Base-by-base conservation (phyloP, 202 grass and related monocot species). In the Eragrostis tef region DNA sequence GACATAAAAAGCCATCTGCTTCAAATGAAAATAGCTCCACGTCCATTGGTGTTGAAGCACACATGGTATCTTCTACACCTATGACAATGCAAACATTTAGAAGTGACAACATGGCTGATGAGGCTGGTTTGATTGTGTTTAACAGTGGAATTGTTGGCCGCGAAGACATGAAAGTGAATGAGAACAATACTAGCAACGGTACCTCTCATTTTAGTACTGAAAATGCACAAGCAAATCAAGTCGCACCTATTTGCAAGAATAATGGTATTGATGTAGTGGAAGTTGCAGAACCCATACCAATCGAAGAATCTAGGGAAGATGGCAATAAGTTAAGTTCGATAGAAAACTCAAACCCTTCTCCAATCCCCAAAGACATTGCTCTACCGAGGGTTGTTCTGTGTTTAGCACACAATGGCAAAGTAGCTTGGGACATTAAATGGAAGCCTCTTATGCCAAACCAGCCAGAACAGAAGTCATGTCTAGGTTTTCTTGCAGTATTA, bases 371-470 rank as follows among this genome's bases (percentile, higher is more conserved):
- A 70, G 86, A 79, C 60, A 75, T 89, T 64, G 83, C 78, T 84
- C 86, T 90, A 77, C 95, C 95, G 65, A 94, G 90, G 72, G 52
- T 94, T 68, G 86, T 93, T 14, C 71, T 98, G 39, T 94, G 95
- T 86, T 89, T 98, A 85, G 95, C 92, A 59, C 95, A 98, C 81
- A 93, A 98, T 14, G 95, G 95, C 64, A 98, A 91, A 90, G 95
- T 98, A 90, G 87, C 90, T 66, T 98, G 95, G 95, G 92, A 98
- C 81, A 85, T 98, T 79, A 98, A 98, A 89, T 98, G 95, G 92
- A 93, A 87, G 83, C 95, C 95, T 59, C 81, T 79, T 86, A 26
- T 51, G 34, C 51, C 53, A n/a, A 83, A 67, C 77, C 77, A 88
- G 44, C 52, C 65, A 77, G 59, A 79, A 82, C 46, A 81, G 41